A percentile compares a stretch with the other conserved stretches of the same genome.
phyloP scores from a whole-genome alignment of 2,329 filamentous ascomycete species.

The Clonostachys rosea region DNA sequence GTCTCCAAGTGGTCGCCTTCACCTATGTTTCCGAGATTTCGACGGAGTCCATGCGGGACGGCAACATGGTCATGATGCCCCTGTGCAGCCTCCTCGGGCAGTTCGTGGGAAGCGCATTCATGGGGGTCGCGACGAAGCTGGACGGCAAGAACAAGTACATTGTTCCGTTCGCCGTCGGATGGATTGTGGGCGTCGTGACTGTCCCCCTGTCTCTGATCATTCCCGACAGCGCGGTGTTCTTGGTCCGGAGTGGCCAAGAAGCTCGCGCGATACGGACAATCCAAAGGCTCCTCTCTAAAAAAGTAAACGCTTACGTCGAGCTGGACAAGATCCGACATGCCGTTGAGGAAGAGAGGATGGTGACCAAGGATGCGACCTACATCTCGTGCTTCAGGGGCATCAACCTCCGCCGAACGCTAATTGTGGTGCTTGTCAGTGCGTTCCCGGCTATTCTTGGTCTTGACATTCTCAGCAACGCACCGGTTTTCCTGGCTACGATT shows the following conservation, averaged over 20 bases:
- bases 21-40: constrained; percentile 16
- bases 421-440: constrained; percentile 29
- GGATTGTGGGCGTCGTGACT: constrained; percentile 9
- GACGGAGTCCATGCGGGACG: constrained; percentile 14
- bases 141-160: constrained; percentile 11
- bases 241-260: constrained; percentile 10
- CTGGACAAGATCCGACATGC: constrained; percentile 13
- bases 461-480: constrained; percentile 31
- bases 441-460: constrained; percentile 37
- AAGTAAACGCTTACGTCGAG: constrained; percentile 5
- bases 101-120: constrained; percentile 13
- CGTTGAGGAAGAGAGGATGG: constrained; percentile 32
- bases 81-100: constrained; percentile 17
- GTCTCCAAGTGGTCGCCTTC: constrained; percentile 4
- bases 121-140: constrained; percentile 12
- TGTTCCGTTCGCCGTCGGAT: constrained; percentile 15
- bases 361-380: constrained; percentile 24
- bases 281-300: constrained; percentile 10
- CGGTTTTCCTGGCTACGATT: constrained; percentile 26
- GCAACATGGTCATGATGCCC: constrained; percentile 18
- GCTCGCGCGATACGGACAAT: constrained; percentile 9
- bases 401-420: constrained; percentile 29
- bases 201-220: constrained; percentile 14
- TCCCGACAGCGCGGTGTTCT: constrained; percentile 16
- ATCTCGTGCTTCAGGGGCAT: constrained; percentile 31